phyloP scores from a whole-genome alignment of 1,139 yeast genomes.

The Pneumocystis carinii region DNA sequence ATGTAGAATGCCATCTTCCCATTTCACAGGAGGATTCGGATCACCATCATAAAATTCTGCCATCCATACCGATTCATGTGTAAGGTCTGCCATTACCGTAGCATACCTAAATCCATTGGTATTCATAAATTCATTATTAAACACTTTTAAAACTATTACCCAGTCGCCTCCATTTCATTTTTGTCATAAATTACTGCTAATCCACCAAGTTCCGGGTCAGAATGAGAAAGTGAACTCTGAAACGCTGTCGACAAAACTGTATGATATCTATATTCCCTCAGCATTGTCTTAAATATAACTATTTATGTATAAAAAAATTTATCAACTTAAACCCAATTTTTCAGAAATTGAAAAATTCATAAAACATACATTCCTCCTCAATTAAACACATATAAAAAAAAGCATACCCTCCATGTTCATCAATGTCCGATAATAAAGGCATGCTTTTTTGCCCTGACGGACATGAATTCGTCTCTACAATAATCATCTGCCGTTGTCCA shows the following conservation, averaged over 20 bases:
- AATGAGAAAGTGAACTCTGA: not conserved
- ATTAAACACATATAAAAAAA: no score
- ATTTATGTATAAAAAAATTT: no score
- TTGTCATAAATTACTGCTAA: not conserved
- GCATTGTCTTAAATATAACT: not conserved
- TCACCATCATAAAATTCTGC: conserved; percentile 1
- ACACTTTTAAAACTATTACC: not conserved
- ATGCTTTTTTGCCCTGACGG: not conserved
- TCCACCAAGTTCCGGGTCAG: not conserved
- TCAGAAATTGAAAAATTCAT: not conserved
- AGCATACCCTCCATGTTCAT: not conserved
- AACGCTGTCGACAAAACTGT: not conserved
- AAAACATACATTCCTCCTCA: not conserved
- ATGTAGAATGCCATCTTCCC: not conserved
- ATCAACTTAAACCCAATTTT: no score
- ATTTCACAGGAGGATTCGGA: not conserved
- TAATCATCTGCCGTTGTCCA: not conserved
- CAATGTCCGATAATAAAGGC: not conserved
- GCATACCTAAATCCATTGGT: not conserved
- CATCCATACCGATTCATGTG: not conserved
- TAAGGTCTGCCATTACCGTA: not conserved
- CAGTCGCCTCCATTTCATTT: not conserved
- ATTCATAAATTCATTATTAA: no score
- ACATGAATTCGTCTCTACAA: not conserved
- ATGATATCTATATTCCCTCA: not conserved